Conservation (phyloP, 768 basidiomycete species). For the Termitomyces sp. region DNA sequence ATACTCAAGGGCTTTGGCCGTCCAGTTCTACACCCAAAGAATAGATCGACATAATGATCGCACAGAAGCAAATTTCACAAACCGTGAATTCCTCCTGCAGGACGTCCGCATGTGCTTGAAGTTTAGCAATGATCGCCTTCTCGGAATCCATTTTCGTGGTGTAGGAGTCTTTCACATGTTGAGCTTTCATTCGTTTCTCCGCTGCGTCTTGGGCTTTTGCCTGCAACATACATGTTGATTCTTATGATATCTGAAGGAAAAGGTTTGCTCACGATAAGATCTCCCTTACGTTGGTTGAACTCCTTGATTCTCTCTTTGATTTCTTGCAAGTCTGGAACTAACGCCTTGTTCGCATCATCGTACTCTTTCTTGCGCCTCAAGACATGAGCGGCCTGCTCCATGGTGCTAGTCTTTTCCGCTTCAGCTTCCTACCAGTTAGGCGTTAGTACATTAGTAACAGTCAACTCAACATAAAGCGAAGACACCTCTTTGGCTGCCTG, state of each 20-base stretch:
- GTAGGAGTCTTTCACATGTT: conserved; percentile 43
- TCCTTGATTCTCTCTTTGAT: conserved; percentile 45
- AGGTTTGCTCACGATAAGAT: conserved; percentile 35
- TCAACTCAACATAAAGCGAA: neutral
- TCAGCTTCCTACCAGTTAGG: conserved; percentile 43
- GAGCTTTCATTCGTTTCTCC: conserved; percentile 42
- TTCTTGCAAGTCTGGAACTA: conserved; percentile 38
- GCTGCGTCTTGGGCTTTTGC: conserved; percentile 43
- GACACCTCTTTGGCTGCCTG: conserved; percentile 49
- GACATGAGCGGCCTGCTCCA: conserved; percentile 46
- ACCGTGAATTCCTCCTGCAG: conserved; percentile 64
- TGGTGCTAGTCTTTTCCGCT: conserved; percentile 40
- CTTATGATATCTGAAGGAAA: neutral
- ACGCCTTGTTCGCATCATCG: conserved; percentile 36
- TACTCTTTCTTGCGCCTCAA: conserved; percentile 38
- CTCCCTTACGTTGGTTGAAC: conserved; percentile 40
- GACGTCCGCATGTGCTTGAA: conserved; percentile 41
- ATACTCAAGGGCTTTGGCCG: conserved; percentile 53
- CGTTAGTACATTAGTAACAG: neutral
- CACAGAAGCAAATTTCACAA: conserved; percentile 13
- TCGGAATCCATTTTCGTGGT: conserved; percentile 48
- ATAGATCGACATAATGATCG: neutral
- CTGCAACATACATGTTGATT: conserved; percentile 24
- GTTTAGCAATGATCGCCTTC: conserved; percentile 34
- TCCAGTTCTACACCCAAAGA: conserved; percentile 47